A percentile compares a stretch with the other conserved stretches of the same genome.
Conservation (phyloP, 1,284 basidiomycete genomes). For the Mycena citricolor region DNA sequence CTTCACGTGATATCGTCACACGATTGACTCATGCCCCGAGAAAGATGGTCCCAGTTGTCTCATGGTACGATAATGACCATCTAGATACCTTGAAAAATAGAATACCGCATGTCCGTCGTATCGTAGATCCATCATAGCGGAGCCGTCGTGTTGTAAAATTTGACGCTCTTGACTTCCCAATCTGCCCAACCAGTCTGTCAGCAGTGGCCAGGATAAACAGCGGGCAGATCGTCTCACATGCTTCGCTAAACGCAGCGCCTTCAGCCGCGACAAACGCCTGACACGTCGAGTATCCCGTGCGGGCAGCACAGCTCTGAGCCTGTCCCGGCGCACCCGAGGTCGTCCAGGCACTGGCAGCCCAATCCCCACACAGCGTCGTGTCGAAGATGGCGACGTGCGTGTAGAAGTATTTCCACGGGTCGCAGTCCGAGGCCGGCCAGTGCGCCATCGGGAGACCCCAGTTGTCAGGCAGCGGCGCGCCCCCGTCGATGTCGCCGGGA, state of each 20-base stretch:
- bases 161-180: conserved; percentile 75
- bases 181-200: conserved; percentile 40
- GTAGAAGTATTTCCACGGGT: conserved; percentile 74
- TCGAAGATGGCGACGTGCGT: conserved; percentile 78
- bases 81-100: too few relatives aligned
- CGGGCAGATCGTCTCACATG: conserved; percentile 56
- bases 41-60: too few relatives aligned
- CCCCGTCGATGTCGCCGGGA: conserved; percentile 71
- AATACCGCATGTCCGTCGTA: too few relatives aligned
- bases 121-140: conserved; percentile 15
- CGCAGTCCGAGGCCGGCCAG: conserved; percentile 71
- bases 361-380: conserved; percentile 72
- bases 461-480: conserved; percentile 61
- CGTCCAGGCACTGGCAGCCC: conserved; percentile 79
- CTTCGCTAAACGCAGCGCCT: conserved; percentile 71
- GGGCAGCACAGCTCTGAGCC: conserved; percentile 75
- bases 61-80: too few relatives aligned
- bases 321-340: conserved; percentile 73
- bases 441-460: conserved; percentile 79
- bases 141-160: conserved; percentile 48
- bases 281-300: conserved; percentile 79
- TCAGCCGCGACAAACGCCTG: conserved; percentile 70
- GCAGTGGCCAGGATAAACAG: background rate
- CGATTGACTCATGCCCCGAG: too few relatives aligned
- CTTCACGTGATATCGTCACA: too few relatives aligned